Base-by-base conservation (phyloP, 306 rosid species). In the Medicago lupulina region DNA sequence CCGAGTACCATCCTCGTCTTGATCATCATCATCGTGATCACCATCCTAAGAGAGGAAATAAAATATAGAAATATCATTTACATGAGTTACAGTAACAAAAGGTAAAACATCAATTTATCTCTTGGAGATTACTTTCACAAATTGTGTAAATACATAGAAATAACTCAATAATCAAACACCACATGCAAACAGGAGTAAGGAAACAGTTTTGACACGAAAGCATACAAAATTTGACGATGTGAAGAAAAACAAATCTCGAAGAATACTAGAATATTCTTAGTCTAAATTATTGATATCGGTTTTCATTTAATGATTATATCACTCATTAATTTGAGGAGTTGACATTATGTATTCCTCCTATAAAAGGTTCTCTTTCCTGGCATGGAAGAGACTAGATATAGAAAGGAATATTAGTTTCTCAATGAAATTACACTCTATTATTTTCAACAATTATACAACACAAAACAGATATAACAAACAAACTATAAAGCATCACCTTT, bases 1-100 rank as follows among this genome's bases (percentile, higher is more conserved):
- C 23, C 80, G 92, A 76, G 97, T 90, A 65, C 85, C 92, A 81
- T 88, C 96, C 38, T 92, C 96, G 58, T 90, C 97, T 44, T 81
- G 82, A 70, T 89, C 97, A 77, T 95, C 97, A 70, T 89, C 98
- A 71, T 81, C 93, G 58, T 73, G 89, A 75, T 84, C 93, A 71
- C 96, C 96, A 80, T 95, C 99, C 99, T 95, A 82, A 73, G 15
- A 58, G 55, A 67, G 21, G 66, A 83, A 79, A 61, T 46, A 72
- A 76, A 28, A 69, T 18, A 63, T 69, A 81, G 21, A 60, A 54
- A 75, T 39, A 69, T 49, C 76, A 67, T 2, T 34, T 38, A 36
- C 76, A 71, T 62, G 38, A 69, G 59, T 58, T 54, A 69, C 71
- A 58, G 60, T 11, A n/a, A 70, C 62, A 34, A 58, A 58, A 78